Evolutionary conservation across 2,329 filamentous ascomycete genomes (phyloP).

Genomic region (Calonectria ilicicola): DNA sequence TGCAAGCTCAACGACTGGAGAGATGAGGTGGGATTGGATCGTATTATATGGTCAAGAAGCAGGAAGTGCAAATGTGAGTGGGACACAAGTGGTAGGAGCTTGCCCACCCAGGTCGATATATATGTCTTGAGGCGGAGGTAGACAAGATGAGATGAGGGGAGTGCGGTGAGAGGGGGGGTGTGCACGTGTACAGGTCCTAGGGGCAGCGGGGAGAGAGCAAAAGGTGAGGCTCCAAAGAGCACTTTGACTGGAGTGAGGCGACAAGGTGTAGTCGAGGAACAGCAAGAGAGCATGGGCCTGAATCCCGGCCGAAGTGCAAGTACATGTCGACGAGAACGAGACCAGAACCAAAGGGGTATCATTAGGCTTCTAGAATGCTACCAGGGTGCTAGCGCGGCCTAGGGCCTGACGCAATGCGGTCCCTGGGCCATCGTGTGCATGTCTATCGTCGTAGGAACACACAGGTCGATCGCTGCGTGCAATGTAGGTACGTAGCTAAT

Average conservation of each 20-base stretch:
- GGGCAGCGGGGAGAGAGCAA: slow-evolving; percentile 9
- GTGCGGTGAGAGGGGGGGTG: background rate
- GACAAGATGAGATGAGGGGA: slow-evolving; percentile 8
- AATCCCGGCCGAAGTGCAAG: slow-evolving; percentile 30
- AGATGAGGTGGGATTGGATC: slow-evolving; percentile 29
- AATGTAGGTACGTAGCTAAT: slow-evolving; percentile 5
- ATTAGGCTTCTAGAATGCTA: slow-evolving; percentile 41
- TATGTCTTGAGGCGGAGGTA: slow-evolving; percentile 7
- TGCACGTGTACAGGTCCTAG: background rate
- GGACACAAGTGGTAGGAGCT: slow-evolving; percentile 13
- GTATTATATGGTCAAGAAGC: slow-evolving; percentile 16
- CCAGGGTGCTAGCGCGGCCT: slow-evolving; percentile 22
- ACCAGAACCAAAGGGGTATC: slow-evolving; percentile 32
- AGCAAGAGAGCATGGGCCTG: slow-evolving; percentile 30
- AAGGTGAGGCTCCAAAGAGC: slow-evolving; percentile 44
- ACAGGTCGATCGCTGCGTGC: slow-evolving; percentile 30
- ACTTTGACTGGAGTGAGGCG: slow-evolving; percentile 44
- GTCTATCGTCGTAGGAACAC: slow-evolving; percentile 21
- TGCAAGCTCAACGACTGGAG: slow-evolving; percentile 25
- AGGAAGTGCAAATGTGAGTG: slow-evolving; percentile 22
- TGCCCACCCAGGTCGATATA: slow-evolving; percentile 10
- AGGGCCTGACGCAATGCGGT: slow-evolving; percentile 24
- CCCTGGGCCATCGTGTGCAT: slow-evolving; percentile 25
- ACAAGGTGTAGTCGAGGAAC: slow-evolving; percentile 33
- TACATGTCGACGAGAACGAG: background rate